A percentile compares a stretch with the other conserved stretches of the same genome.
phyloP scores from a whole-genome alignment of 179 eudicot species.

The Drosera spatulata region DNA sequence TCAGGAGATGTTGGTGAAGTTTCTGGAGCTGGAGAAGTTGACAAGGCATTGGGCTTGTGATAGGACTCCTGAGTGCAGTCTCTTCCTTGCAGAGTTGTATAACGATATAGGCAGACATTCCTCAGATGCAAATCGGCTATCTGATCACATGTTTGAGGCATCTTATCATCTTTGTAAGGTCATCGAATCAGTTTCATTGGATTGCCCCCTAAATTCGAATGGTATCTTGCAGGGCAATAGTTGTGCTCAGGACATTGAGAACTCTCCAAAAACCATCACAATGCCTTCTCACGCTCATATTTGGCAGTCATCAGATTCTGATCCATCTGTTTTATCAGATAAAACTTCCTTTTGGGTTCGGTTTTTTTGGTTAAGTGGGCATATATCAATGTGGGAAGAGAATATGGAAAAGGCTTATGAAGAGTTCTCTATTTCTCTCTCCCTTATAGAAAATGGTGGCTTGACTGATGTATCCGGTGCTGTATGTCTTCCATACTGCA shows the following conservation, averaged over 20 bases:
- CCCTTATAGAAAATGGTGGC: slow-evolving; percentile 52
- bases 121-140: slow-evolving; percentile 27
- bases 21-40: slow-evolving; percentile 81
- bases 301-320: slow-evolving; percentile 14
- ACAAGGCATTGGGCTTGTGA: slow-evolving; percentile 65
- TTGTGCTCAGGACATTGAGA: slow-evolving; percentile 10
- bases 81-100: slow-evolving; percentile 89
- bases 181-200: slow-evolving; percentile 62
- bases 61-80: slow-evolving; percentile 76
- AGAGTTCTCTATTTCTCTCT: slow-evolving; percentile 54
- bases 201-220: slow-evolving; percentile 33
- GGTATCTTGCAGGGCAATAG: slow-evolving; percentile 16
- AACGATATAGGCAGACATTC: slow-evolving; percentile 63
- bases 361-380: slow-evolving; percentile 84
- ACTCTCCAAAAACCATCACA: slow-evolving; percentile 17
- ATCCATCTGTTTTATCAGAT: slow-evolving; percentile 29
- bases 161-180: slow-evolving; percentile 81
- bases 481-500: slow-evolving; percentile 71
- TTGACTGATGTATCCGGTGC: slow-evolving; percentile 38
- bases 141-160: slow-evolving; percentile 54
- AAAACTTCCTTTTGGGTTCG: slow-evolving; percentile 78
- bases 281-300: slow-evolving; percentile 16
- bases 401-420: slow-evolving; percentile 67
- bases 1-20: slow-evolving; percentile 41
- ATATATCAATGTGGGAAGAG: slow-evolving; percentile 59